Evolutionary conservation across 768 basidiomycete genomes (phyloP).

Genomic region (Leucocoprinus sp.): DNA sequence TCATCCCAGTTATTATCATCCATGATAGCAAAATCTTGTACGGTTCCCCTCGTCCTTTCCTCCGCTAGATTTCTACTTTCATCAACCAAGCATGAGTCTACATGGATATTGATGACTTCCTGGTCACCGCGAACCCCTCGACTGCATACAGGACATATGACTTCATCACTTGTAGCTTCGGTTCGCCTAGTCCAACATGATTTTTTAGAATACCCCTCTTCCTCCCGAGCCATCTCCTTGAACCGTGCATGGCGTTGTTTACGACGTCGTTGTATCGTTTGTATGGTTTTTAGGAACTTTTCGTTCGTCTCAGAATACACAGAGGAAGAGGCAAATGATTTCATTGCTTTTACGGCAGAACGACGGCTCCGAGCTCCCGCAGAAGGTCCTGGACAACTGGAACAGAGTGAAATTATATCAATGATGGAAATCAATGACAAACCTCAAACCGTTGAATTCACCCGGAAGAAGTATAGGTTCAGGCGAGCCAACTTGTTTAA

Average conservation of each 20-base stretch:
- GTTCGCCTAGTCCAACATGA: slow-evolving; percentile 23
- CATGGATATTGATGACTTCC: slow-evolving; percentile 71
- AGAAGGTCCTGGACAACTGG: slow-evolving; percentile 24
- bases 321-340: slow-evolving; percentile 17
- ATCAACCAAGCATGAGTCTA: slow-evolving; percentile 71
- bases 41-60: slow-evolving; percentile 28
- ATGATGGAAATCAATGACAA: slow-evolving; percentile 17
- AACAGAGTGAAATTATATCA: neutral
- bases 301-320: slow-evolving; percentile 19
- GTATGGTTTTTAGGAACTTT: slow-evolving; percentile 46
- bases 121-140: slow-evolving; percentile 51
- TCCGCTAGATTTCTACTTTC: slow-evolving; percentile 37
- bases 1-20: slow-evolving; percentile 20
- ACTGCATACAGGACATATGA: slow-evolving; percentile 67
- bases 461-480: slow-evolving; percentile 39
- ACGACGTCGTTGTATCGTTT: slow-evolving; percentile 57
- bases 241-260: slow-evolving; percentile 61
- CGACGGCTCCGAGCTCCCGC: slow-evolving; percentile 27
- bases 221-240: slow-evolving; percentile 58
- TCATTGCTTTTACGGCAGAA: slow-evolving; percentile 32
- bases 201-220: slow-evolving; percentile 27
- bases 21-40: slow-evolving; percentile 18
- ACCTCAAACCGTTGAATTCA: slow-evolving; percentile 46
- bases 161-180: slow-evolving; percentile 26
- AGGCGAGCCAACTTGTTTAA: slow-evolving; percentile 52